Base-by-base conservation (phyloP, 805 yeast genomes). In the Isabelozyma gotoi region DNA sequence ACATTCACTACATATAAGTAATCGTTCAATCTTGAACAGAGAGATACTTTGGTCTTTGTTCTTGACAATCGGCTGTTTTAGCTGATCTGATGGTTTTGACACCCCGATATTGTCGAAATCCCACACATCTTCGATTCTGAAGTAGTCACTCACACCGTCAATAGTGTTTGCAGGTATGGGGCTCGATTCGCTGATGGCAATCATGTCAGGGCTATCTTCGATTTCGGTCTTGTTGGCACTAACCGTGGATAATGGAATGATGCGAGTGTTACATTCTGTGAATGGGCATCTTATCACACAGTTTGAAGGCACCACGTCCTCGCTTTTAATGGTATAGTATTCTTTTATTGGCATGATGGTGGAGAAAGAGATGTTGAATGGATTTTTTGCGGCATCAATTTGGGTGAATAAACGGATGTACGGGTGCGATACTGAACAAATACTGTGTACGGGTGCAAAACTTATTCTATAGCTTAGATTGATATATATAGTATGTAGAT, bases 71-170 rank as follows among this genome's bases (percentile, higher is more conserved):
- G 65, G 67, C 16, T 61, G 63, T 4, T 53, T 48, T 38, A 58
- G 59, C 33, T 52, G 56, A 7, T 55, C 56, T 1, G 70, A 39
- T 1, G 73, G 66, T 44, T 74, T 74, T 1, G 90, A 84, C 2
- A 86, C 92, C 1, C 89, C 91, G 37, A 86, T 77, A 53, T 86
- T 86, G 49, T 86, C 91, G 52, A 86, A 86, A 49, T 80, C 86
- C 94, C 94, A 86, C 41, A 82, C 80, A 53, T 84, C 88, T 2
- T 63, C 54, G 1, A 84, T 65, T 20, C 66, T 53, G 35, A 73
- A 67, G 53, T 80, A 82, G 4, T 19, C 15, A 15, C 20, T 33
- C 2, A 47, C 40, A 4, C 45, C 46, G 17, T 45, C 21, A 32
- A 39, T 18, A 14, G 48, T 36, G 19, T 44, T 40, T n/a, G 36